A percentile compares a stretch with the other conserved stretches of the same genome.
phyloP scores from a whole-genome alignment of 495 filamentous ascomycete species.

The Xylaria flabelliformis region DNA sequence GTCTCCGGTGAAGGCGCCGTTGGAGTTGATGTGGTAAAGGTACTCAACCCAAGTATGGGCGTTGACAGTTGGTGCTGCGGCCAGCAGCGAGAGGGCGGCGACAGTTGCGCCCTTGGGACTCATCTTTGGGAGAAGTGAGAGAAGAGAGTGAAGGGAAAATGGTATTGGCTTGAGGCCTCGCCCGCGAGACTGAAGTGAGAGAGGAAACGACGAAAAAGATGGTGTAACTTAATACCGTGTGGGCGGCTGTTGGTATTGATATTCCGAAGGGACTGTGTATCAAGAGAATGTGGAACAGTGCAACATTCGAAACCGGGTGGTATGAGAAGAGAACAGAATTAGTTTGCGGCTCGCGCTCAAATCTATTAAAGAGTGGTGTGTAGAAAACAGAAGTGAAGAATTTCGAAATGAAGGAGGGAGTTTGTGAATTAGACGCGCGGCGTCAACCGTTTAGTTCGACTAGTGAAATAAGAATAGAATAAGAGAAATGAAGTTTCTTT shows the following conservation, averaged over 20 bases:
- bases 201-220: constrained; percentile 4
- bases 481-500: constrained; percentile 36
- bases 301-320: neutral
- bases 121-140: constrained; percentile 26
- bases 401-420: neutral
- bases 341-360: neutral
- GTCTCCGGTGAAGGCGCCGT: constrained; percentile 74
- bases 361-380: neutral
- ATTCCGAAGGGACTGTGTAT: constrained; percentile 7
- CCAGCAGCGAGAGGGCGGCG: constrained; percentile 40
- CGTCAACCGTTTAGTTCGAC: neutral
- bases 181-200: constrained; percentile 22
- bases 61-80: constrained; percentile 45
- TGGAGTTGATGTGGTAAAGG: constrained; percentile 68
- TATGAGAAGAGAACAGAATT: neutral
- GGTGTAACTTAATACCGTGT: constrained; percentile 18
- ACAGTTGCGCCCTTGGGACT: constrained; percentile 20
- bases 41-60: constrained; percentile 85
- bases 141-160: neutral
- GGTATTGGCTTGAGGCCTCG: constrained; percentile 11
- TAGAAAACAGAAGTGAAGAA: neutral
- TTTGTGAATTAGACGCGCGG: constrained; percentile 22
- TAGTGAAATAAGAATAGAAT: constrained; percentile 25
- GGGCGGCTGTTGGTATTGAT: constrained; percentile 25
- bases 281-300: neutral